These are phyloP conservation scores for Phytopythium sindhum DNA, from an alignment of 352 stramenopile genomes.

Conservation along the genomic window DNA sequence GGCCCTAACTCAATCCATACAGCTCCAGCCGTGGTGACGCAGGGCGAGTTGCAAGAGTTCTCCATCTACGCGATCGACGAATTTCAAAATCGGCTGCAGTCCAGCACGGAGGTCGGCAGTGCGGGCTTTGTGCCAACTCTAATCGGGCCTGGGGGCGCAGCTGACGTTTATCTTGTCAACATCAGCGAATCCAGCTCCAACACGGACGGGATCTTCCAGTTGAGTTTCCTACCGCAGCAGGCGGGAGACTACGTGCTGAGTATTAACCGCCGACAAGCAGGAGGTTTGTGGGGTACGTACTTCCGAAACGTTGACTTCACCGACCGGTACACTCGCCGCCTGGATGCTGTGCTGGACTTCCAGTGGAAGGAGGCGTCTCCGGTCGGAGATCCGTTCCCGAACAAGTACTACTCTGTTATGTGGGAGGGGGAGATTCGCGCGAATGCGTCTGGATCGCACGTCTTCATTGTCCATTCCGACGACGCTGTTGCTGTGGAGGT, in stretches of 20 bases:
- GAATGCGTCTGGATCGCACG: conserved; percentile 53
- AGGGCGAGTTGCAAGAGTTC: conserved; percentile 76
- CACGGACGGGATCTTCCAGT: conserved; percentile 84
- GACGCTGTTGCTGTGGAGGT: conserved; percentile 76
- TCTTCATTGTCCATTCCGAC: conserved; percentile 80
- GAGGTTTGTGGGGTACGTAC: conserved; percentile 91
- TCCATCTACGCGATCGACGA: conserved; percentile 87
- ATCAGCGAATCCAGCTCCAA: conserved; percentile 62
- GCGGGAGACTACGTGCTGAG: conserved; percentile 81
- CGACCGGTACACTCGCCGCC: conserved; percentile 54
- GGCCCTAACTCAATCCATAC: conserved; percentile 71
- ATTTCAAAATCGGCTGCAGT: conserved; percentile 91
- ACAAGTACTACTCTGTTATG: conserved; percentile 70
- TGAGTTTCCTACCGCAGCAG: conserved; percentile 75
- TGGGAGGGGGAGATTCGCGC: conserved; percentile 64
- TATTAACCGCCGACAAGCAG: conserved; percentile 69
- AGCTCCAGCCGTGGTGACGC: conserved; percentile 70
- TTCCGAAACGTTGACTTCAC: conserved; percentile 89
- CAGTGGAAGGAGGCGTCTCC: conserved; percentile 75
- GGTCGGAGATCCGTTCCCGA: conserved; percentile 60
- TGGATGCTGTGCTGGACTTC: conserved; percentile 86
- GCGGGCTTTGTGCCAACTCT: conserved; percentile 61
- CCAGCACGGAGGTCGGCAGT: conserved; percentile 52
- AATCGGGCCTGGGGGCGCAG: conserved; percentile 24
- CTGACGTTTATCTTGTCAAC: conserved; percentile 36